phyloP scores from a whole-genome alignment of 2,329 filamentous ascomycete species.

The Claviceps humidiphila region DNA sequence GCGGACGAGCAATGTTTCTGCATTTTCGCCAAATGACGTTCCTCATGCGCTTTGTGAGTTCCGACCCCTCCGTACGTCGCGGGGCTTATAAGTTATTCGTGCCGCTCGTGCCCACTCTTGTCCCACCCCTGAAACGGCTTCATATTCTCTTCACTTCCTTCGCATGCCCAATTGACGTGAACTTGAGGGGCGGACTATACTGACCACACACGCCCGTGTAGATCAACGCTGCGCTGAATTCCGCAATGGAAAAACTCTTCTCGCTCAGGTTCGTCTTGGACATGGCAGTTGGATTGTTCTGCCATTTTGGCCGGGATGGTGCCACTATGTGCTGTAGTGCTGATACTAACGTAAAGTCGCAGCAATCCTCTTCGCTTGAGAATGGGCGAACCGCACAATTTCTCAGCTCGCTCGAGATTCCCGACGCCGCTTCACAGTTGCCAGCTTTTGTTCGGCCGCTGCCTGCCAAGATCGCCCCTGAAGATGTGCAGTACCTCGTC shows the following conservation, averaged over 20 bases:
- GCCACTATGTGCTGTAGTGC: too few relatives aligned
- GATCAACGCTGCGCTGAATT: conserved; percentile 24
- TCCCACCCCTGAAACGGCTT: background rate
- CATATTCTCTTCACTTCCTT: background rate
- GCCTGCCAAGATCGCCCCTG: conserved; percentile 59
- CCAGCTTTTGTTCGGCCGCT: conserved; percentile 67
- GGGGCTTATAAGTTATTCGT: too few relatives aligned
- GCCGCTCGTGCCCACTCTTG: background rate
- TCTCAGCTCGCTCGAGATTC: conserved; percentile 33
- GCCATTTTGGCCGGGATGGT: too few relatives aligned
- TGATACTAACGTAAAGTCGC: background rate
- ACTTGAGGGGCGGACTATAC: too few relatives aligned
- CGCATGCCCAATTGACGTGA: background rate
- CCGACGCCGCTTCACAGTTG: conserved; percentile 33
- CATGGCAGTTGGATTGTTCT: too few relatives aligned
- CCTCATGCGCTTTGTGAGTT: conserved; percentile 38
- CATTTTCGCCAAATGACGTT: conserved; percentile 21
- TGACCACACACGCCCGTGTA: conserved; percentile 7
- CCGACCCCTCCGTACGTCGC: background rate
- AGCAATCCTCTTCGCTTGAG: conserved; percentile 16
- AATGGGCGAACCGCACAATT: conserved; percentile 29
- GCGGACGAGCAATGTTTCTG: conserved; percentile 23
- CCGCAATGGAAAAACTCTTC: conserved; percentile 18
- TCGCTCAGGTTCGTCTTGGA: conserved; percentile 9
- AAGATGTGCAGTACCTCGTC: conserved; percentile 73